Evolutionary conservation across 306 rosid species (phyloP).

Genomic region (Dalbergia oliveri): DNA sequence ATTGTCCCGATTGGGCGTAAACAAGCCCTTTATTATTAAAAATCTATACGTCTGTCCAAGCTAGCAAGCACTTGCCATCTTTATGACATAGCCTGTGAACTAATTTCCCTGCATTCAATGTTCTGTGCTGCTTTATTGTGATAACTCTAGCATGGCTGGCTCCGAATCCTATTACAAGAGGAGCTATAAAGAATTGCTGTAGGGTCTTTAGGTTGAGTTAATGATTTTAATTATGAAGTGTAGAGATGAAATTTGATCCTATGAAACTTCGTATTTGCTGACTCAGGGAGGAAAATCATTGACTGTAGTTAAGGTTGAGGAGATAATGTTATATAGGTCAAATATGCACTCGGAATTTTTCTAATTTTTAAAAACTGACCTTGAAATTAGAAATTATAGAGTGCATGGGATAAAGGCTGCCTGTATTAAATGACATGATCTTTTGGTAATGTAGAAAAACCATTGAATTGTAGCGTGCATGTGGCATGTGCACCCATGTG

Average conservation of each 20-base stretch:
- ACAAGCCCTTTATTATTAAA: background rate
- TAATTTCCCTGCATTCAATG: background rate
- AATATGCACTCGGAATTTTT: constrained; percentile 4
- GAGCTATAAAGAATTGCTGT: background rate
- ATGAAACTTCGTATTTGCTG: constrained; percentile 3
- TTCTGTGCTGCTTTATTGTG: background rate
- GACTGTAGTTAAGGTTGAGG: constrained; percentile 19
- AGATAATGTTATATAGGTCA: constrained; percentile 7
- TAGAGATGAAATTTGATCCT: constrained; percentile 24
- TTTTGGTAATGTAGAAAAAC: constrained; percentile 1
- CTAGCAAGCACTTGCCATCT: background rate
- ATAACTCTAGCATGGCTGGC: constrained; percentile 21
- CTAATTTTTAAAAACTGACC: background rate
- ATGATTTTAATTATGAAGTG: constrained; percentile 9
- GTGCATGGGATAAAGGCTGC: constrained; percentile 17
- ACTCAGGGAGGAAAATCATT: constrained; percentile 22
- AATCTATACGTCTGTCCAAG: background rate
- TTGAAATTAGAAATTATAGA: background rate
- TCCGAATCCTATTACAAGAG: constrained; percentile 19
- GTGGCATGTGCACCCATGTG: constrained; percentile 20
- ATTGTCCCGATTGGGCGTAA: background rate
- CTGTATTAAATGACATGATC: constrained; percentile 18
- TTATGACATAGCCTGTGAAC: background rate
- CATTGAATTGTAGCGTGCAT: constrained; percentile 2
- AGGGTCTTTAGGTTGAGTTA: constrained; percentile 4